Evolutionary conservation across 768 basidiomycete genomes (phyloP).

Genomic region (Boletus reticuloceps): DNA sequence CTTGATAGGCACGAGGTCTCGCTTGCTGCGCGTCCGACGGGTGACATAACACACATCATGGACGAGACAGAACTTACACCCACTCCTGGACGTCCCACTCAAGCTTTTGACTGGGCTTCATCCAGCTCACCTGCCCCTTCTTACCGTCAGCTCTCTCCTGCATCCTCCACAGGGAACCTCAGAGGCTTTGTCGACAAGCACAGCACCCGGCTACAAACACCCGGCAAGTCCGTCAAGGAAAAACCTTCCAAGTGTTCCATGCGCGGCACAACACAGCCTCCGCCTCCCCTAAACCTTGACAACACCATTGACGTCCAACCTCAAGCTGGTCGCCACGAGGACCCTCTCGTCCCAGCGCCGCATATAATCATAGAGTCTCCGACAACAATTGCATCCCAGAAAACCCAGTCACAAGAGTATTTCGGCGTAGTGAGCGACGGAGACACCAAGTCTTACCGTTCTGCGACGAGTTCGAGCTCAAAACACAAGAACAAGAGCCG

Average conservation of each 20-base stretch:
- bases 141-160: conserved; percentile 27
- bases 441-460: conserved; percentile 27
- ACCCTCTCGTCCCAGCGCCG: not conserved
- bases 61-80: conserved; percentile 31
- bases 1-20: conserved; percentile 33
- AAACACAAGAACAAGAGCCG: conserved; percentile 21
- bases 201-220: not conserved
- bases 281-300: conserved; percentile 26
- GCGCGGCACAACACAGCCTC: conserved; percentile 27
- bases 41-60: conserved; percentile 15
- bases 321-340: conserved; percentile 23
- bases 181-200: conserved; percentile 27
- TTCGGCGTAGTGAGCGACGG: conserved; percentile 15
- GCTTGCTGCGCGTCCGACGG: conserved; percentile 29
- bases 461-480: conserved; percentile 24
- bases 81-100: conserved; percentile 14
- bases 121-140: conserved; percentile 9
- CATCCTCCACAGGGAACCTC: conserved; percentile 32
- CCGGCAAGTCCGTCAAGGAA: conserved; percentile 5
- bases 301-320: conserved; percentile 13
- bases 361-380: conserved; percentile 24
- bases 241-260: conserved; percentile 27
- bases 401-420: conserved; percentile 19
- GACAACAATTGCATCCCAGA: conserved; percentile 6
- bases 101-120: conserved; percentile 17